Evolutionary conservation across 2,329 filamentous ascomycete genomes (phyloP).

Genomic region (Monascus ruber): DNA sequence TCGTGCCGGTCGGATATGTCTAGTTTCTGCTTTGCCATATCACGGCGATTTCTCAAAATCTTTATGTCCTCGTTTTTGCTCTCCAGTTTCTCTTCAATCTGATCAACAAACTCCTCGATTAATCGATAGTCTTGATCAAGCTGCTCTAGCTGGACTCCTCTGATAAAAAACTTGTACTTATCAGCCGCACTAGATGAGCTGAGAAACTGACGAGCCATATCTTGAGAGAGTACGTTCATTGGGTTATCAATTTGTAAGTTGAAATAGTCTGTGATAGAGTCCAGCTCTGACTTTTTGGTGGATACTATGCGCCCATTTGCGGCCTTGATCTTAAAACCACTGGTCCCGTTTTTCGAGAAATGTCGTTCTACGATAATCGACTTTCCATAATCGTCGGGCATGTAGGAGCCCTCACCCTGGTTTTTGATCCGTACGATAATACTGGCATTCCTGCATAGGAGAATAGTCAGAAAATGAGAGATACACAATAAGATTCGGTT

Average conservation of each 20-base stretch:
- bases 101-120: conserved; percentile 66
- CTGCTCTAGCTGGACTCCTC: conserved; percentile 85
- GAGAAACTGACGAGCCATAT: conserved; percentile 86
- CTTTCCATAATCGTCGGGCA: conserved; percentile 68
- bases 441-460: conserved; percentile 37
- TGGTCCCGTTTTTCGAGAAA: conserved; percentile 63
- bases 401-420: conserved; percentile 70
- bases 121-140: conserved; percentile 84
- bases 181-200: conserved; percentile 69
- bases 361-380: conserved; percentile 84
- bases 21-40: conserved; percentile 54
- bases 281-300: conserved; percentile 73
- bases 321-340: conserved; percentile 79
- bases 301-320: conserved; percentile 60
- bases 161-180: conserved; percentile 95
- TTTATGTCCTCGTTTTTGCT: conserved; percentile 53
- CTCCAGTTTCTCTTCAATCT: conserved; percentile 53
- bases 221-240: conserved; percentile 88
- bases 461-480: conserved; percentile 3
- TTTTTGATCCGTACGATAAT: conserved; percentile 87
- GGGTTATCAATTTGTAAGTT: conserved; percentile 93
- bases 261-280: conserved; percentile 88
- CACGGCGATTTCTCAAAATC: conserved; percentile 44
- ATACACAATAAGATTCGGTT: background rate
- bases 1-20: conserved; percentile 56